phyloP scores from a whole-genome alignment of 805 yeast genomes.

The Cyberlindnera euphorbiae region DNA sequence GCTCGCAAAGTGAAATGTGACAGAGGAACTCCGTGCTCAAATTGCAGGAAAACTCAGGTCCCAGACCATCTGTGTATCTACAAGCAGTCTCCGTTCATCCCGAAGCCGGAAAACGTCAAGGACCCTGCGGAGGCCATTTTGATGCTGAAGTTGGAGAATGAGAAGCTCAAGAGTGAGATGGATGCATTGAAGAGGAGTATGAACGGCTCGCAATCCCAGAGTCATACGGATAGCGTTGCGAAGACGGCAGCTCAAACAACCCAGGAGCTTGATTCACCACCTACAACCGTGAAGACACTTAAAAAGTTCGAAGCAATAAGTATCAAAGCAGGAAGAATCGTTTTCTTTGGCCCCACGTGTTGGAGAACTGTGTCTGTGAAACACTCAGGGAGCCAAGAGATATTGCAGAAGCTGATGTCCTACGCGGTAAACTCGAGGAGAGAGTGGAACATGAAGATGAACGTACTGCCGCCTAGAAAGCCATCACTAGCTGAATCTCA shows the following conservation, averaged over 20 bases:
- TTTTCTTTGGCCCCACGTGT: constrained; percentile 20
- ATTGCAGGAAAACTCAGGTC: constrained; percentile 21
- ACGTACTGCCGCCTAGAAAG: constrained; percentile 6
- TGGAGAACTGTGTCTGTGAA: constrained; percentile 18
- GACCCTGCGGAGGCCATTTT: constrained; percentile 12
- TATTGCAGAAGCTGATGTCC: constrained; percentile 9
- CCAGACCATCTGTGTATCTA: constrained; percentile 24
- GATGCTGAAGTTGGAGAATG: constrained; percentile 17
- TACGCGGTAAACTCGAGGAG: constrained; percentile 17
- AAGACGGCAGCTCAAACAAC: not conserved
- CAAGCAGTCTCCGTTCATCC: constrained; percentile 27
- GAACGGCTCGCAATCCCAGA: not conserved
- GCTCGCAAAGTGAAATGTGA: constrained; percentile 25
- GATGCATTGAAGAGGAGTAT: constrained; percentile 7
- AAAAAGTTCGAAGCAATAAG: constrained; percentile 8
- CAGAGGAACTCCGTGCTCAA: constrained; percentile 22
- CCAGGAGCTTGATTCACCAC: not conserved
- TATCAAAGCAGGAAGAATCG: constrained; percentile 9
- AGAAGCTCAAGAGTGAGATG: constrained; percentile 14
- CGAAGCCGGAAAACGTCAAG: constrained; percentile 19
- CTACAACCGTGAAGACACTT: constrained; percentile 1
- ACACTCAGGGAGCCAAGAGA: constrained; percentile 5
- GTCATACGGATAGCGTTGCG: not conserved
- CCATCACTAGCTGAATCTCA: constrained; percentile 9
- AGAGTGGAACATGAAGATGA: constrained; percentile 21